phyloP scores from a whole-genome alignment of 2,329 filamentous ascomycete genomes.

The Aspergillus carbonarius region DNA sequence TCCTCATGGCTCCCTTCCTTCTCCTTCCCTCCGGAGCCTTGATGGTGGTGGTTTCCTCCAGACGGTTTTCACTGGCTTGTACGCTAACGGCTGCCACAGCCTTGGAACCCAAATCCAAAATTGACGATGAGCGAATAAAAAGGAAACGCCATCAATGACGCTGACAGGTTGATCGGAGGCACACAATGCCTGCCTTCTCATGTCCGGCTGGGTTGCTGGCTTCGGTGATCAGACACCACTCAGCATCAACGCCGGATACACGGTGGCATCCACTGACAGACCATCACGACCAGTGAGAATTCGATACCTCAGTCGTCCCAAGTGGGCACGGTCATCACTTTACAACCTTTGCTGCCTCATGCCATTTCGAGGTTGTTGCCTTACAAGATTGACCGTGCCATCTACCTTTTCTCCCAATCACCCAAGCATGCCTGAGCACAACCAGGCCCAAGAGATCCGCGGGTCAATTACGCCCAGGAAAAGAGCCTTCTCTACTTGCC shows the following conservation, averaged over 20 bases:
- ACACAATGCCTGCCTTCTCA: conserved; percentile 10
- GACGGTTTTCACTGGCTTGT: not conserved
- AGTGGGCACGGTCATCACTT: conserved; percentile 18
- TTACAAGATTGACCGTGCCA: conserved; percentile 15
- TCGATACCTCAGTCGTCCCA: conserved; percentile 11
- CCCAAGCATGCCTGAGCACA: conserved; percentile 13
- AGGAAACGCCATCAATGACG: conserved; percentile 4
- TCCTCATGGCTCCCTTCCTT: not conserved
- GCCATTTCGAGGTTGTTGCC: conserved; percentile 13
- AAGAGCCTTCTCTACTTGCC: conserved; percentile 5
- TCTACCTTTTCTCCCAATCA: not conserved
- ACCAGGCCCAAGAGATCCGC: conserved; percentile 11
- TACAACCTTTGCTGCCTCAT: conserved; percentile 19
- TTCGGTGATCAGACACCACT: conserved; percentile 17
- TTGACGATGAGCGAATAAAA: not conserved
- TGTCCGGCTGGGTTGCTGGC: conserved; percentile 13
- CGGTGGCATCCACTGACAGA: conserved; percentile 17
- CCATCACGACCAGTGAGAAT: conserved; percentile 15
- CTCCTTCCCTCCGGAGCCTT: not conserved
- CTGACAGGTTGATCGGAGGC: conserved; percentile 19
- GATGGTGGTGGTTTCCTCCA: not conserved
- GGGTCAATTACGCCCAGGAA: conserved; percentile 9
- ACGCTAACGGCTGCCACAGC: not conserved
- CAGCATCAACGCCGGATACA: conserved; percentile 13
- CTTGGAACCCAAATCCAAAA: not conserved